Evolutionary conservation across 1,284 basidiomycete species (phyloP), one percentile per base, ranked within the genome.

Genomic region (Sanghuangporus sanghuang): DNA sequence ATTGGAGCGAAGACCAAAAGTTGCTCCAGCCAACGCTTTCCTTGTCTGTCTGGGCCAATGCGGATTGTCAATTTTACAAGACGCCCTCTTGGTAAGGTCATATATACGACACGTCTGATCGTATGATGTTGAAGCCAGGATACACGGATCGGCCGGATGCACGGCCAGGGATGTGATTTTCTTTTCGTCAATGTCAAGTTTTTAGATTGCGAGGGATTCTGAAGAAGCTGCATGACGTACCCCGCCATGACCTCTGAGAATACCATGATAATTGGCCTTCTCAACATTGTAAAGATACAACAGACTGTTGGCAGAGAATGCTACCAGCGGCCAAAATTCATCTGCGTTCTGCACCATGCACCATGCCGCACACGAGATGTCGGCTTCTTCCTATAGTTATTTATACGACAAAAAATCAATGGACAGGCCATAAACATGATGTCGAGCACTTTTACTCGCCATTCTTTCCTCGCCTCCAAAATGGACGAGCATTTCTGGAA

Each of bases 1-100:
- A 36, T 75, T 76, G 67, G 82, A 76, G 42, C 86, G 84, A 38
- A 90, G 71, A 2, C 89, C 89, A 70, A 87, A 85, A 2, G 89
- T 81, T n/a, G 87, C 81, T 16, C 89, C 87, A 9, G 83, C 87
- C 11, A 78, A 74, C 7, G 57, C 48, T 42, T 55, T 53, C 23
- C 48, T 50, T 11, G 18, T 18, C 32, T 39, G 32, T 21, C 59
- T 57, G 36, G 65, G 65, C 65, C 65, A 63, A n/a, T 16, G 36
- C 12, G 61, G 62, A 32, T 61, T 63, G 16, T 39, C 48, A 12
- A 64, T 40, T 21, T 54, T 48, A 49, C 42, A 36, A 1, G 49
- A 42, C 11, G 64, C 61, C 16, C 27, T 55, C 40, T 59, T 36
- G 6, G 63, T 58, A 9, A 64, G 42, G 48, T 62, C 60, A 48